phyloP scores from a whole-genome alignment of 2,329 filamentous ascomycete genomes.

The Hypoxylon rubiginosum region DNA sequence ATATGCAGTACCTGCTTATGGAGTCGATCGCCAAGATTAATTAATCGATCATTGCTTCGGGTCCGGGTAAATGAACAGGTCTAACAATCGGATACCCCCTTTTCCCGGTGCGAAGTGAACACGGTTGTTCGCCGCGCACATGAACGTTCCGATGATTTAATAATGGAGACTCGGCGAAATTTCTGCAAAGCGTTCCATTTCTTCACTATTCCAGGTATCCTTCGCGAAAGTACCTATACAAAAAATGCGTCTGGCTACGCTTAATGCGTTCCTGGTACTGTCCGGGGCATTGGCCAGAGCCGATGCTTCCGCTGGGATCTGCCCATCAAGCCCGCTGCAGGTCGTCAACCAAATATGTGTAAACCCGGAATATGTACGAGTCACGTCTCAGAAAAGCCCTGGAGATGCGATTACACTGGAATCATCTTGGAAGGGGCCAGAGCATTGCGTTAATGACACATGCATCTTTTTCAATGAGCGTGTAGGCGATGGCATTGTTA shows the following conservation, averaged over 20 bases:
- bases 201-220: neutral
- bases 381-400: slow-evolving; percentile 1
- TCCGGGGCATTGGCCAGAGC: slow-evolving; percentile 4
- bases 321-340: slow-evolving; percentile 38
- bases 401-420: neutral
- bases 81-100: slow-evolving; percentile 5
- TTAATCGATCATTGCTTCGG: neutral
- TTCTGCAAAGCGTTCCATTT: neutral
- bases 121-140: slow-evolving; percentile 10
- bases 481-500: slow-evolving; percentile 43
- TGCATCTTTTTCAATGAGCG: slow-evolving; percentile 45
- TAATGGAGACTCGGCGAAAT: neutral
- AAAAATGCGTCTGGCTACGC: slow-evolving; percentile 11
- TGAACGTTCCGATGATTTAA: neutral
- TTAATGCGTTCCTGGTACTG: slow-evolving; percentile 11
- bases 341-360: slow-evolving; percentile 34
- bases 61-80: slow-evolving; percentile 29
- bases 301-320: slow-evolving; percentile 13
- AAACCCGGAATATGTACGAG: slow-evolving; percentile 12
- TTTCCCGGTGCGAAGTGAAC: slow-evolving; percentile 12
- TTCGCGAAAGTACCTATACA: slow-evolving; percentile 5
- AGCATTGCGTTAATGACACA: slow-evolving; percentile 45
- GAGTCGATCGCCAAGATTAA: neutral
- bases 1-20: too few species aligned
- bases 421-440: slow-evolving; percentile 42